Conservation (phyloP, 148 eudicot genomes). For the Fagopyrum tataricum region DNA sequence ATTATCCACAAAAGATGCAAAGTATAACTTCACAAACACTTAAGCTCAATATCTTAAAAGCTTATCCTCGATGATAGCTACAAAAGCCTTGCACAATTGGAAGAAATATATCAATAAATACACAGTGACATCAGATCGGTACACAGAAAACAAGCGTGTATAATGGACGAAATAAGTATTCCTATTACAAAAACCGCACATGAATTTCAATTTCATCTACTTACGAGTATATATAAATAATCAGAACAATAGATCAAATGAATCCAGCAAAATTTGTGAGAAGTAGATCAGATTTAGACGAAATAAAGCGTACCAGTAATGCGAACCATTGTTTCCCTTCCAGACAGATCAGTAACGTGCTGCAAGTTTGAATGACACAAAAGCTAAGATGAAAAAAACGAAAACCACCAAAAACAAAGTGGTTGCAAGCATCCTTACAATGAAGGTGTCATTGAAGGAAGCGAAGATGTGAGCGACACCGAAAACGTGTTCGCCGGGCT, state of each 20-base stretch:
- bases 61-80: background rate
- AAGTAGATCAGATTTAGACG: background rate
- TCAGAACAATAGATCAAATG: background rate
- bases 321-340: constrained; percentile 85
- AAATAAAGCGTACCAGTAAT: constrained; percentile 45
- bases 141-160: background rate
- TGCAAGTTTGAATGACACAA: constrained; percentile 21
- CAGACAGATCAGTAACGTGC: constrained; percentile 91
- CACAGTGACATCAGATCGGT: background rate
- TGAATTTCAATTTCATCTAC: background rate
- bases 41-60: background rate
- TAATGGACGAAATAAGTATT: background rate
- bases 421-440: constrained; percentile 29
- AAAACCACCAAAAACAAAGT: background rate
- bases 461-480: constrained; percentile 90
- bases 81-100: background rate
- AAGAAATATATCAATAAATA: background rate
- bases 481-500: constrained; percentile 69
- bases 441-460: constrained; percentile 84
- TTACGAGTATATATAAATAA: background rate
- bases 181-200: background rate
- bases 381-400: background rate
- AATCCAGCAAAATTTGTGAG: background rate
- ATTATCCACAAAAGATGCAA: too few species aligned
- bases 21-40: too few species aligned